These are phyloP conservation scores for Zygoascus meyerae DNA, from an alignment of 1,139 yeast species.

Conservation along the genomic window DNA sequence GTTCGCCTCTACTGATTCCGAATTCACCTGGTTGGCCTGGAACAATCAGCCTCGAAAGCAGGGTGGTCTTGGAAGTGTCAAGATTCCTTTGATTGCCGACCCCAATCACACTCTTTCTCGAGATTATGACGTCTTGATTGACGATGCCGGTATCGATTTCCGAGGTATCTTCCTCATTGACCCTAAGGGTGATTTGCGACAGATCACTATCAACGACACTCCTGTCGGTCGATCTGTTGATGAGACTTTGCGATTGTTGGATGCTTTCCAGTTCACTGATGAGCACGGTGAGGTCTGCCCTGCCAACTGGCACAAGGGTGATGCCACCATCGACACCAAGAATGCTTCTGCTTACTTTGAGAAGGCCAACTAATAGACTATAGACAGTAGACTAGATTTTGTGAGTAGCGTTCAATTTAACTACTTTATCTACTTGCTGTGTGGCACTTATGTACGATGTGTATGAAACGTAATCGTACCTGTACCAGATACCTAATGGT, in stretches of 20 bases:
- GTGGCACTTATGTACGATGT: too few relatives aligned
- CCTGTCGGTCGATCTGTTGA: conserved; percentile 99
- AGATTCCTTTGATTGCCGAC: conserved; percentile 93
- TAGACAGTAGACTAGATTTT: too few relatives aligned
- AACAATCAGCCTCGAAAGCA: conserved; percentile 93
- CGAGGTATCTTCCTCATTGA: conserved; percentile 98
- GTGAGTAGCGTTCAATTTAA: too few relatives aligned
- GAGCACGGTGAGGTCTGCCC: conserved; percentile 98
- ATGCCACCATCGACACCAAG: conserved; percentile 81
- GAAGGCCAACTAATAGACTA: conserved; percentile 14
- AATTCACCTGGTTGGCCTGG: conserved; percentile 96
- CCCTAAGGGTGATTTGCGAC: conserved; percentile 92
- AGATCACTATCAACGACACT: conserved; percentile 93
- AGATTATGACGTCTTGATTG: conserved; percentile 95
- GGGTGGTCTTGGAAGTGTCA: conserved; percentile 95
- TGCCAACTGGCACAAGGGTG: conserved; percentile 98
- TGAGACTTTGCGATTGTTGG: conserved; percentile 93
- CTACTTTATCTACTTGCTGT: too few relatives aligned
- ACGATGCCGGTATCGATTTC: conserved; percentile 92
- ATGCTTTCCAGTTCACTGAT: conserved; percentile 98
- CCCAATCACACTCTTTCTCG: conserved; percentile 90
- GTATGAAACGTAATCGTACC: too few relatives aligned
- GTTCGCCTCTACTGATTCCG: conserved; percentile 97
- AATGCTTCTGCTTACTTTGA: conserved; percentile 77
- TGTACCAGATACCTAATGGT: too few relatives aligned